These are phyloP conservation scores for Agrostemma githago DNA, from an alignment of 148 eudicot genomes.

Conservation along the genomic window DNA sequence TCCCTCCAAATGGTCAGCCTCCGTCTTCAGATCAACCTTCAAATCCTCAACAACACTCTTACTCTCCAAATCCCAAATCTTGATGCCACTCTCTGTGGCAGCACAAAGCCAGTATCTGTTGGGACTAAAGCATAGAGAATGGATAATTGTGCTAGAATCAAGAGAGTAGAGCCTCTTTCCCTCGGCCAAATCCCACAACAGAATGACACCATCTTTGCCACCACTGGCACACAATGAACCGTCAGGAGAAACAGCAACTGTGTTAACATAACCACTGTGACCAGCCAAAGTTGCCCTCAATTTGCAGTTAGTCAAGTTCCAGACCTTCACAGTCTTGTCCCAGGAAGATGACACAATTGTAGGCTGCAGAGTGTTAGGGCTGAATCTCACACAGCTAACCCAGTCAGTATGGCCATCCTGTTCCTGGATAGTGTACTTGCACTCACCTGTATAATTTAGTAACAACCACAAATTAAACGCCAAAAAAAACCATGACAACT, in stretches of 20 bases:
- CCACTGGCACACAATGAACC: slow-evolving; percentile 90
- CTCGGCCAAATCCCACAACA: slow-evolving; percentile 86
- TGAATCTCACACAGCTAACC: slow-evolving; percentile 87
- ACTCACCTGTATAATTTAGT: slow-evolving; percentile 38
- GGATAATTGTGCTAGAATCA: slow-evolving; percentile 66
- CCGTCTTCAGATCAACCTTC: slow-evolving; percentile 70
- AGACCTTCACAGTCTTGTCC: slow-evolving; percentile 83
- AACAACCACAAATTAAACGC: not conserved
- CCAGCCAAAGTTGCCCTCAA: slow-evolving; percentile 65
- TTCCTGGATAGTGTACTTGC: slow-evolving; percentile 86
- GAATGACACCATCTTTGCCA: slow-evolving; percentile 70
- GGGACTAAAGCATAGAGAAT: slow-evolving; percentile 82
- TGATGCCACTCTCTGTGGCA: slow-evolving; percentile 73
- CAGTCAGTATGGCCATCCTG: slow-evolving; percentile 67
- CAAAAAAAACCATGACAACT: not conserved
- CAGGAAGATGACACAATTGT: slow-evolving; percentile 81
- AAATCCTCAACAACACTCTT: slow-evolving; percentile 75
- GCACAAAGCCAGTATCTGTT: slow-evolving; percentile 96
- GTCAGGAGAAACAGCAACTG: slow-evolving; percentile 84
- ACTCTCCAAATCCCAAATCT: slow-evolving; percentile 90
- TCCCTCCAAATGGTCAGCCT: slow-evolving; percentile 50
- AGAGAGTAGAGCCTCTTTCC: slow-evolving; percentile 75
- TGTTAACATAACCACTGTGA: slow-evolving; percentile 74
- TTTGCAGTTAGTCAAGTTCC: slow-evolving; percentile 83
- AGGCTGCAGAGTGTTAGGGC: slow-evolving; percentile 61